Conservation (phyloP, 139 green algal species). For the Auxenochlorella pyrenoidosa region DNA sequence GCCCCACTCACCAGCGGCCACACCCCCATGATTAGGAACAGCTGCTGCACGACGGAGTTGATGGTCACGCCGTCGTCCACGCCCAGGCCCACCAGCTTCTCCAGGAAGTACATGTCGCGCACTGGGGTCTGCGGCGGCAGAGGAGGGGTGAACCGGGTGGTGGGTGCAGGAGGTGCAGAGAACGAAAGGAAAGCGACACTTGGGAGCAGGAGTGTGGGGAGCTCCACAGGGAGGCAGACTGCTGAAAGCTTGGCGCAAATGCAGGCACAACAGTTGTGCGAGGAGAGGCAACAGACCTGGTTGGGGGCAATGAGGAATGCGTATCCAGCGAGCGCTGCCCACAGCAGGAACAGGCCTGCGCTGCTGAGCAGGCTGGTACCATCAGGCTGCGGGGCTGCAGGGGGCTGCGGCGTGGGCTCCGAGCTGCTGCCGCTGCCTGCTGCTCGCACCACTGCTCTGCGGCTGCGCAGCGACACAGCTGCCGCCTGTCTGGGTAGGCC, state of each 20-base stretch:
- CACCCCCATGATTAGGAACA: constrained; percentile 88
- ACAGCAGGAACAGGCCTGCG: constrained; percentile 44
- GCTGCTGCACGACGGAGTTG: constrained; percentile 66
- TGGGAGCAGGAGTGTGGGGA: no score
- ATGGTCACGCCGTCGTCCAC: constrained; percentile 55
- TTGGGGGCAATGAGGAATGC: constrained; percentile 78
- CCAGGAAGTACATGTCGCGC: constrained; percentile 72
- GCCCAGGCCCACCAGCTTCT: constrained; percentile 68
- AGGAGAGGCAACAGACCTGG: constrained; percentile 9
- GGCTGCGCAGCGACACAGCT: neutral
- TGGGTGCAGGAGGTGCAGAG: no score
- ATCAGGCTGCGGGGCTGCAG: neutral
- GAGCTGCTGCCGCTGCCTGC: constrained; percentile 4
- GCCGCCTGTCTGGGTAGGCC: no score
- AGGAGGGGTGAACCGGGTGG: no score
- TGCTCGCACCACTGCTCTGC: neutral
- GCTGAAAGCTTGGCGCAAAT: no score
- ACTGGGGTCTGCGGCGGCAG: constrained; percentile 66
- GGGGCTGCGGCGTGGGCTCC: neutral
- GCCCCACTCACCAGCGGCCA: constrained; percentile 57
- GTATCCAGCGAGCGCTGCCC: constrained; percentile 58
- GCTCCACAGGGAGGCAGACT: no score
- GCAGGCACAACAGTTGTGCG: no score
- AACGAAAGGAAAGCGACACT: no score
- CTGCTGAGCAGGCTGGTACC: constrained; percentile 20